phyloP scores from a whole-genome alignment of 2,329 filamentous ascomycete genomes.

The Dactylellina leptospora region DNA sequence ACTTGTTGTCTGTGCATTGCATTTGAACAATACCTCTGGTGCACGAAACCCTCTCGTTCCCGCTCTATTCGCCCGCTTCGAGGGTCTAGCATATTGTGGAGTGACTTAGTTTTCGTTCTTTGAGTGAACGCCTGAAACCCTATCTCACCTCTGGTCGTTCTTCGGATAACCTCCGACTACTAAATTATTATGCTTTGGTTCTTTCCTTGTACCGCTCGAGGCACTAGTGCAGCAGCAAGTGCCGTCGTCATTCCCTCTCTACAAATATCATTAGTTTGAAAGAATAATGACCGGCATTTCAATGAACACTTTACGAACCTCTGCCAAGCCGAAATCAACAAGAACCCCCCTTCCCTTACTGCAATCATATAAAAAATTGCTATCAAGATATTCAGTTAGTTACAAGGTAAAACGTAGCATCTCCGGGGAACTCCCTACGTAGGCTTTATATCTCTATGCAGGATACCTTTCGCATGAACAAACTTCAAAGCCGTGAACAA shows the following conservation, averaged over 20 bases:
- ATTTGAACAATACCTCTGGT: conserved; percentile 96
- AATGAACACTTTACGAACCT: conserved; percentile 64
- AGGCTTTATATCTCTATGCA: conserved; percentile 96
- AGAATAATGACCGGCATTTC: background rate
- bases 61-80: conserved; percentile 88
- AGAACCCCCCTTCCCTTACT: conserved; percentile 82
- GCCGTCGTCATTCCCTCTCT: conserved; percentile 43
- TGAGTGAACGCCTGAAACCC: too few relatives aligned
- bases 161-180: conserved; percentile 79
- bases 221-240: conserved; percentile 30
- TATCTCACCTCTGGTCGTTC: conserved; percentile 72
- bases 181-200: conserved; percentile 28
- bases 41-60: conserved; percentile 95
- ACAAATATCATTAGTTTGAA: background rate
- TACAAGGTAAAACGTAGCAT: background rate
- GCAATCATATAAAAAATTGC: conserved; percentile 91
- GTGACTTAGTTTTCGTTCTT: background rate
- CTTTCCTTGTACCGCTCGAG: background rate
- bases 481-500: conserved; percentile 84
- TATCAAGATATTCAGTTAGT: conserved; percentile 54
- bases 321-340: conserved; percentile 98
- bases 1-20: conserved; percentile 86
- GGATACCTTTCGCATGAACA: conserved; percentile 83
- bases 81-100: conserved; percentile 66
- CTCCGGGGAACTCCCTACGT: conserved; percentile 65